These are phyloP conservation scores for Cyclocybe aegerita DNA, from an alignment of 768 basidiomycete species.

Conservation along the genomic window DNA sequence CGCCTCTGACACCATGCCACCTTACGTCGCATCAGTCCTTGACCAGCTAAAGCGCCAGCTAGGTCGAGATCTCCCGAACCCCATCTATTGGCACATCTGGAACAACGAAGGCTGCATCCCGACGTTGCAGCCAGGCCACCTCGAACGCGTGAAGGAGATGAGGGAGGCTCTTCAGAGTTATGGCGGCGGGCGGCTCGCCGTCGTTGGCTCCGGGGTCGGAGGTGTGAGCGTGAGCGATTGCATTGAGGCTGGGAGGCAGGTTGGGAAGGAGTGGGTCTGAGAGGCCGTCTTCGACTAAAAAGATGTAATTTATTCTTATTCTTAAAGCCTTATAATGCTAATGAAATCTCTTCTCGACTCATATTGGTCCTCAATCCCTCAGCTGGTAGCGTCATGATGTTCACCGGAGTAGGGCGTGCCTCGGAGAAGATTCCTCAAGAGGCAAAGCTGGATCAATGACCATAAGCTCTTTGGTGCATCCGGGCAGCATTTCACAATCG, in stretches of 20 bases:
- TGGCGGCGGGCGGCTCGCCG: slow-evolving; percentile 51
- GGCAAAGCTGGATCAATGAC: too few relatives aligned
- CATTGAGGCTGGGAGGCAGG: slow-evolving; percentile 68
- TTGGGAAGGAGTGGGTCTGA: slow-evolving; percentile 36
- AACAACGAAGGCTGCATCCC: slow-evolving; percentile 76
- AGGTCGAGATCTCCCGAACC: slow-evolving; percentile 47
- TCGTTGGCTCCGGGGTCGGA: slow-evolving; percentile 82
- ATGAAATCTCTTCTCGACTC: too few relatives aligned
- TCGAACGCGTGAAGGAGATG: slow-evolving; percentile 64
- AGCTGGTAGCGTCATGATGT: too few relatives aligned
- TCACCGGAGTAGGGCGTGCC: too few relatives aligned
- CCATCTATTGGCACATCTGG: slow-evolving; percentile 52
- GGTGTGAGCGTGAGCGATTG: slow-evolving; percentile 90
- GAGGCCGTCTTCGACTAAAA: background rate
- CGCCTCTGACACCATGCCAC: slow-evolving; percentile 20
- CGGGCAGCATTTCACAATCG: too few relatives aligned
- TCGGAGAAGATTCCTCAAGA: too few relatives aligned
- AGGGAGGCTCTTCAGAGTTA: slow-evolving; percentile 31
- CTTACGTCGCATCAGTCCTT: slow-evolving; percentile 28
- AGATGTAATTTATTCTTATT: too few relatives aligned
- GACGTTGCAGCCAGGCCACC: slow-evolving; percentile 70
- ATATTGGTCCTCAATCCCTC: too few relatives aligned
- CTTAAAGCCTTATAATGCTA: too few relatives aligned
- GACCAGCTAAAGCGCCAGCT: slow-evolving; percentile 47
- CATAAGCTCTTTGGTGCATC: too few relatives aligned